Conservation (phyloP, 495 filamentous ascomycete genomes). For the Neurospora sp. region DNA sequence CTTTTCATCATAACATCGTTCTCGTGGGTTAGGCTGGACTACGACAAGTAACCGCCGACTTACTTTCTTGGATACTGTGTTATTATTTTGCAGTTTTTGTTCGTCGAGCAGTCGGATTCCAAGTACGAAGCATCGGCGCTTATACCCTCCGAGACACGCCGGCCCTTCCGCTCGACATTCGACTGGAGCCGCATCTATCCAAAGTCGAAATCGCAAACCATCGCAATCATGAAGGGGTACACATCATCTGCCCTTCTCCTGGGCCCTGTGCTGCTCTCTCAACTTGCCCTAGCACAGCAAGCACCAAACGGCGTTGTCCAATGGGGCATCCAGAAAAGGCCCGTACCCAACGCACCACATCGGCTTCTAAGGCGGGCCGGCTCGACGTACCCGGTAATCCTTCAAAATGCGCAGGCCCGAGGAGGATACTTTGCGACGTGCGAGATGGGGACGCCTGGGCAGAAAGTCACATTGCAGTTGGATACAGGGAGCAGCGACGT, state of each 20-base stretch:
- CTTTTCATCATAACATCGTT: neutral
- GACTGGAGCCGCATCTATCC: neutral
- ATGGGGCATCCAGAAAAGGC: conserved; percentile 30
- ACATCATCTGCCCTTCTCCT: conserved; percentile 10
- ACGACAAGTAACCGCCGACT: neutral
- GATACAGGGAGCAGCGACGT: conserved; percentile 88
- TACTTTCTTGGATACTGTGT: neutral
- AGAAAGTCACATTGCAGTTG: conserved; percentile 57
- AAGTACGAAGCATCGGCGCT: neutral
- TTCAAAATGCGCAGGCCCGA: conserved; percentile 32
- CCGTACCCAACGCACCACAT: conserved; percentile 3
- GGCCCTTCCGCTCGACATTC: neutral
- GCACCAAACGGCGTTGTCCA: conserved; percentile 25
- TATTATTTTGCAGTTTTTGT: neutral
- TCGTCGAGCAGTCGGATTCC: neutral
- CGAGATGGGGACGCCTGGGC: conserved; percentile 58
- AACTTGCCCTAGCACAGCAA: conserved; percentile 20
- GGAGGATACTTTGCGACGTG: conserved; percentile 62
- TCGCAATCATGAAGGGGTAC: conserved; percentile 17
- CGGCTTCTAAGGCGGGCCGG: conserved; percentile 22
- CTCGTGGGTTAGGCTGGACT: neutral
- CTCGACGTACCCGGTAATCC: conserved; percentile 25
- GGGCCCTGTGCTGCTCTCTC: conserved; percentile 21
- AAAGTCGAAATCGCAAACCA: neutral
- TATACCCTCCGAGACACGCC: neutral